Conservation (phyloP, 2,329 filamentous ascomycete species). For the Neocucurbitaria cava region DNA sequence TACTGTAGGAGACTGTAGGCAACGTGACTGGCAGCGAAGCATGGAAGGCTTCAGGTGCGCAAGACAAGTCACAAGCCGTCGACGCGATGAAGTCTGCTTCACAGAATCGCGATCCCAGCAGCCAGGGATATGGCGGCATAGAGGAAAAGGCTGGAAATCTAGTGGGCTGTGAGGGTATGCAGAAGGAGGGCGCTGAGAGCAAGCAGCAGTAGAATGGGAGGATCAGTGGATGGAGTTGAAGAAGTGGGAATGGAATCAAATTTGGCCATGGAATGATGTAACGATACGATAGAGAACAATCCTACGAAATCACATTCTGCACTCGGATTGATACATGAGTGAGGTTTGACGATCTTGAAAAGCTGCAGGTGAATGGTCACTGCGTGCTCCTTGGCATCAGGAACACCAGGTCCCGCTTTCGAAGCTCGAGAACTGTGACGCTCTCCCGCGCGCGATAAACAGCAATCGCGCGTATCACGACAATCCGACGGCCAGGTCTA, state of each 20-base stretch:
- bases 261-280: no score
- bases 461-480: not conserved
- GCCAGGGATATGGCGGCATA: conserved; percentile 64
- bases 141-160: conserved; percentile 71
- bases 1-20: conserved; percentile 63
- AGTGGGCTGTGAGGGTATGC: conserved; percentile 74
- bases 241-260: no score
- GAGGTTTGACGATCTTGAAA: no score
- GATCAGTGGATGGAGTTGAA: no score
- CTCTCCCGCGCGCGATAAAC: not conserved
- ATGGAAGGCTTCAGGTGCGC: conserved; percentile 69
- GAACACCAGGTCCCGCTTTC: not conserved
- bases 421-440: not conserved
- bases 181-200: conserved; percentile 49
- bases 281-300: no score
- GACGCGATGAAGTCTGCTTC: conserved; percentile 68
- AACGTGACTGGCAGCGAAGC: conserved; percentile 66
- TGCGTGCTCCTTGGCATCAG: not conserved
- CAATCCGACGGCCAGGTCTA: not conserved
- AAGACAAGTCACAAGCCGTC: conserved; percentile 68
- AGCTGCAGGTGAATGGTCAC: no score
- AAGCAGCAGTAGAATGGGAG: conserved; percentile 27
- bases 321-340: no score
- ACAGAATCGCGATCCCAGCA: conserved; percentile 61
- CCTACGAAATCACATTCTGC: no score